Percentiles rank a stretch among this genome's conserved stretches.
phyloP scores from a whole-genome alignment of 1,284 basidiomycete species.

The Xerocomus amazonicus region DNA sequence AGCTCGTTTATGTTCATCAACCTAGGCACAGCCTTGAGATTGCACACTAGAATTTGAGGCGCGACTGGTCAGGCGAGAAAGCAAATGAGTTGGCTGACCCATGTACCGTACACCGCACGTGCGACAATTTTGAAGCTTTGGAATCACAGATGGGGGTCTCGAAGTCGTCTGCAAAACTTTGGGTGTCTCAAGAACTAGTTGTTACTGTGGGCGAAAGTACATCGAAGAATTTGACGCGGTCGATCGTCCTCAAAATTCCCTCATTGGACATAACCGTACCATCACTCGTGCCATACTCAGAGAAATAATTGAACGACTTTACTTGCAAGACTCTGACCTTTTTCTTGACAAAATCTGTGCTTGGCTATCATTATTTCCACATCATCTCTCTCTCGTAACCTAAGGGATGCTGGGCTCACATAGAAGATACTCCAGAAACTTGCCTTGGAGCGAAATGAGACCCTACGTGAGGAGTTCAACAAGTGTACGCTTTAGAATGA shows the following conservation, averaged over 20 bases:
- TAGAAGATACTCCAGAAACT: background rate
- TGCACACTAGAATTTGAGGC: no score
- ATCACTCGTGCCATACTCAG: background rate
- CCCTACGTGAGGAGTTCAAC: background rate
- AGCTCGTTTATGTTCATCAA: constrained; percentile 86
- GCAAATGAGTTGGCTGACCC: no score
- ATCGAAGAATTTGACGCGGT: background rate
- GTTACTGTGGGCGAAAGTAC: background rate
- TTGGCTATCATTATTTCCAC: background rate
- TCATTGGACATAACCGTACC: background rate
- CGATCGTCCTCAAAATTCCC: background rate
- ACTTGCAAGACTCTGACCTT: background rate
- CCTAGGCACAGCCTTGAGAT: no score
- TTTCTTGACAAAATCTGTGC: background rate
- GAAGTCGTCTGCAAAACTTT: background rate
- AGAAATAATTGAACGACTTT: background rate
- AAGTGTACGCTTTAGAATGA: background rate
- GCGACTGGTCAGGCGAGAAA: no score
- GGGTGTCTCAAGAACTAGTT: background rate
- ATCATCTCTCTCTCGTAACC: background rate
- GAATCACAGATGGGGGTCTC: background rate
- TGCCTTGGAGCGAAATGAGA: background rate
- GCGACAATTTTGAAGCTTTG: no score
- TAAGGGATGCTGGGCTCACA: background rate
- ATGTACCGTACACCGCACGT: no score